Conservation (phyloP, 495 filamentous ascomycete genomes). For the Achaetomiella virescens region DNA sequence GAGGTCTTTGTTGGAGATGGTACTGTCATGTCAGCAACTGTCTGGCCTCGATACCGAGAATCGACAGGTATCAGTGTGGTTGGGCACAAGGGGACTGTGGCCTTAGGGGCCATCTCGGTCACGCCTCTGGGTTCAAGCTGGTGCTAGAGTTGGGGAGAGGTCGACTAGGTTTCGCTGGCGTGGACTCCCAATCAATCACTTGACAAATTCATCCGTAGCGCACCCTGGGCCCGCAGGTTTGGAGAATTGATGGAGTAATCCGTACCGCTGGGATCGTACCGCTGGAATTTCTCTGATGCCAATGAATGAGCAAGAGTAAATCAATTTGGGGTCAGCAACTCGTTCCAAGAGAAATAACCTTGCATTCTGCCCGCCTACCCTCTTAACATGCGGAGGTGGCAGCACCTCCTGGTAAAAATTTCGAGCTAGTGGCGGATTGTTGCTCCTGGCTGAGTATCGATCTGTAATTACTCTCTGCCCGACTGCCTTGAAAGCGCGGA, state of each 20-base stretch:
- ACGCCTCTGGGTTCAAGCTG: constrained; percentile 1
- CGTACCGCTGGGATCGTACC: neutral
- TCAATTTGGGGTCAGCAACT: neutral
- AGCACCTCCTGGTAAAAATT: no score
- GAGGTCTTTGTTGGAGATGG: constrained; percentile 3
- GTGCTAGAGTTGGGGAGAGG: neutral
- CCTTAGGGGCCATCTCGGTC: neutral
- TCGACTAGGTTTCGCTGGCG: neutral
- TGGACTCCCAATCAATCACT: neutral
- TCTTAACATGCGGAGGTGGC: no score
- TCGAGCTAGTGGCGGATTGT: no score
- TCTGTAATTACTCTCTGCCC: no score
- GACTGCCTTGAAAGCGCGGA: neutral
- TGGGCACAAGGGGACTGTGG: neutral
- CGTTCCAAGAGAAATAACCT: neutral
- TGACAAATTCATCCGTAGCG: neutral
- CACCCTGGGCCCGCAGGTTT: neutral
- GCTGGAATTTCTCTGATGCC: neutral
- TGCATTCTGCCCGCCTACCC: no score
- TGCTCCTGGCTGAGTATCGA: no score
- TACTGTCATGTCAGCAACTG: constrained; percentile 1
- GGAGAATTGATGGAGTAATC: neutral
- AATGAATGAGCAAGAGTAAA: neutral
- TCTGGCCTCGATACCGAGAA: neutral
- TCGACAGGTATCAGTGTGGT: neutral